Conservation (phyloP, 495 filamentous ascomycete genomes). For the Penicillium soppii region DNA sequence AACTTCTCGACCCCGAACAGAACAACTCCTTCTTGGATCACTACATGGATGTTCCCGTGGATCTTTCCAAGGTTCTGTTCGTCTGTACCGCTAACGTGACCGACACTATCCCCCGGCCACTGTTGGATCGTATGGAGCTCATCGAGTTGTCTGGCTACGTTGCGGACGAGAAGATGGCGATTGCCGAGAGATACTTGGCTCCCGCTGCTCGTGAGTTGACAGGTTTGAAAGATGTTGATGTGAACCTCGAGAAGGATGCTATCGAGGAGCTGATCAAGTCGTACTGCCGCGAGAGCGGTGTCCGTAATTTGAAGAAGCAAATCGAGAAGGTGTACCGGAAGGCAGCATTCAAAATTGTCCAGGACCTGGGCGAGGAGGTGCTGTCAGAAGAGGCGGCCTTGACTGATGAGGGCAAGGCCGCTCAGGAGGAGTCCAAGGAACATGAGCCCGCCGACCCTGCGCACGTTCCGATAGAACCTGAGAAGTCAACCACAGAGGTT, state of each 20-base stretch:
- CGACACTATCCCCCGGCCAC: conserved; percentile 92
- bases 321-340: conserved; percentile 99
- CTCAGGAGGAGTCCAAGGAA: conserved; percentile 68
- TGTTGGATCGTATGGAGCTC: conserved; percentile 97
- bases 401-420: conserved; percentile 85
- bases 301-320: conserved; percentile 98
- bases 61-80: conserved; percentile 96
- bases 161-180: conserved; percentile 98
- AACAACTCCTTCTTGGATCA: conserved; percentile 97
- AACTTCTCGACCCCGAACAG: conserved; percentile 95
- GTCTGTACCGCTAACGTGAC: conserved; percentile 99
- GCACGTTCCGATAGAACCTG: conserved; percentile 57
- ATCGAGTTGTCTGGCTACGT: conserved; percentile 97
- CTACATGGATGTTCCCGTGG: conserved; percentile 98
- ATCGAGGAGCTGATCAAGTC: conserved; percentile 97
- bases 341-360: conserved; percentile 93
- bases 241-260: conserved; percentile 75
- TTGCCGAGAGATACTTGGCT: conserved; percentile 88
- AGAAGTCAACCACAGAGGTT: conserved; percentile 67
- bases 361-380: conserved; percentile 86
- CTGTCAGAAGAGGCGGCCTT: conserved; percentile 79
- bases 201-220: conserved; percentile 88
- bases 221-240: conserved; percentile 87
- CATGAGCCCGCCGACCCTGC: conserved; percentile 57
- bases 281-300: conserved; percentile 95